Evolutionary conservation across 805 yeast genomes (phyloP).

Genomic region (Teunomyces atbi): DNA sequence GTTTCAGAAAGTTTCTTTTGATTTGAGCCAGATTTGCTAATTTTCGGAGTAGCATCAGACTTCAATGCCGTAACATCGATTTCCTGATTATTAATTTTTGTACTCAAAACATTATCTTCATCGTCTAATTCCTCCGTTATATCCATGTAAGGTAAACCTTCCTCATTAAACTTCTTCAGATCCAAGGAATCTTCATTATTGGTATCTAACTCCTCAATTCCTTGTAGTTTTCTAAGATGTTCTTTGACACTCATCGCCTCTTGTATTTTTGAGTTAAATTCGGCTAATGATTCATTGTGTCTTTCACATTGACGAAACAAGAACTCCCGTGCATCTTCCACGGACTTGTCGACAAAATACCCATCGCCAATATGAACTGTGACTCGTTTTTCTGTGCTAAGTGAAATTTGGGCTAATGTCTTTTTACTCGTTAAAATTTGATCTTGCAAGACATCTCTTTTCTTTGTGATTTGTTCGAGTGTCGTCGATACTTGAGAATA

Average conservation of each 20-base stretch:
- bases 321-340: conserved; percentile 26
- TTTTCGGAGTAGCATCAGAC: conserved; percentile 25
- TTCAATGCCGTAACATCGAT: conserved; percentile 15
- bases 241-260: conserved; percentile 35
- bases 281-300: conserved; percentile 37
- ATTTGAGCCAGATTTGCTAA: not conserved
- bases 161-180: conserved; percentile 29
- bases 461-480: conserved; percentile 1
- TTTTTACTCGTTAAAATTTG: conserved; percentile 6
- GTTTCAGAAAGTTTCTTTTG: not conserved
- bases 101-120: conserved; percentile 61
- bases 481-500: conserved; percentile 1
- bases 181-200: conserved; percentile 5
- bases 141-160: conserved; percentile 69
- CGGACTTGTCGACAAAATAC: conserved; percentile 35
- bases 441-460: conserved; percentile 5
- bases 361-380: conserved; percentile 40
- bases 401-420: conserved; percentile 1
- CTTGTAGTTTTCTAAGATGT: conserved; percentile 20
- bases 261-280: conserved; percentile 36
- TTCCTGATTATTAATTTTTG: conserved; percentile 24
- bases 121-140: conserved; percentile 80
- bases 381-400: conserved; percentile 7
- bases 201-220: conserved; percentile 8
- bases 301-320: conserved; percentile 24